A percentile compares a stretch with the other conserved stretches of the same genome.
Evolutionary conservation across 441 rosid genomes (phyloP).

Genomic region (Cnidoscolus chayamansa): DNA sequence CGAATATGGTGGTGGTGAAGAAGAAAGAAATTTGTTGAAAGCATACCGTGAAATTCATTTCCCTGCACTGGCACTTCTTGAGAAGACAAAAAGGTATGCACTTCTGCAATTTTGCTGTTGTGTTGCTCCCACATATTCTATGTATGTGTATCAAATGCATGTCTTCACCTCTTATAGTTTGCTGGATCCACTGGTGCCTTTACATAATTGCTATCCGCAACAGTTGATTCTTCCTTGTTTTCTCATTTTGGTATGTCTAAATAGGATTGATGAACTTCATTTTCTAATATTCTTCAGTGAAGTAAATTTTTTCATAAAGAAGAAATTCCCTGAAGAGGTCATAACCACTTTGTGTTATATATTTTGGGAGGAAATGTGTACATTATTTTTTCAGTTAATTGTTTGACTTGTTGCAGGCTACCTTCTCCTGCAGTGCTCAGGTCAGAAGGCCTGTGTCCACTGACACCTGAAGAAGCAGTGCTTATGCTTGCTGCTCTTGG

Average conservation of each 20-base stretch:
- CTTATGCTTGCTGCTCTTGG: conserved; percentile 97
- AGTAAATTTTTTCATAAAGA: no score
- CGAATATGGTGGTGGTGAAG: conserved; percentile 87
- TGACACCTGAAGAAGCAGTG: conserved; percentile 92
- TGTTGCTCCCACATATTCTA: background rate
- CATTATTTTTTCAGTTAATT: conserved; percentile 5
- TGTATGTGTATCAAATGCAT: background rate
- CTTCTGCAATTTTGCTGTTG: conserved; percentile 10
- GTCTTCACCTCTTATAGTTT: background rate
- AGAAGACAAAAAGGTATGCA: conserved; percentile 58
- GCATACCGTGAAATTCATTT: conserved; percentile 85
- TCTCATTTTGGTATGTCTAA: background rate
- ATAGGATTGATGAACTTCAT: background rate
- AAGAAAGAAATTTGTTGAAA: conserved; percentile 67
- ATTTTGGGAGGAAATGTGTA: background rate
- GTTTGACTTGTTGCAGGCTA: conserved; percentile 43
- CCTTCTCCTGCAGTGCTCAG: conserved; percentile 74
- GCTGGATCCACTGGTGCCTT: background rate
- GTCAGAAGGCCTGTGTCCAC: conserved; percentile 84
- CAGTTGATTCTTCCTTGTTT: background rate
- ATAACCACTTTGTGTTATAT: background rate
- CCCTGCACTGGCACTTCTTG: conserved; percentile 60
- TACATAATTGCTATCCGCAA: background rate
- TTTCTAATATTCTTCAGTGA: no score
- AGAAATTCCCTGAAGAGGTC: background rate